phyloP scores from a whole-genome alignment of 495 filamentous ascomycete genomes.

The Neurospora tetraspora region DNA sequence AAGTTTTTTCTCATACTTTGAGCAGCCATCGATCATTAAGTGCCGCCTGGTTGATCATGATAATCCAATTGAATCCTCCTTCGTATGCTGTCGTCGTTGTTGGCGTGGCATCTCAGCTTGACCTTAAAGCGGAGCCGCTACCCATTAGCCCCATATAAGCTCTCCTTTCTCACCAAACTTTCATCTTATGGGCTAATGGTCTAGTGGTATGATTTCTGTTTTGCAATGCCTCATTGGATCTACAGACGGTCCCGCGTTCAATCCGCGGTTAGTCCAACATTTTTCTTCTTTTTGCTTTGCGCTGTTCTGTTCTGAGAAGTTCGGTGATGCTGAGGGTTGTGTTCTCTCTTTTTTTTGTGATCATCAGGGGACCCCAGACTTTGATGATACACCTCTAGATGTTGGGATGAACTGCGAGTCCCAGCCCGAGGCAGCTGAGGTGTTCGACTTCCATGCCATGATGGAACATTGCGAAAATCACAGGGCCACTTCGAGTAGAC shows the following conservation, averaged over 20 bases:
- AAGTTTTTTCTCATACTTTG: background rate
- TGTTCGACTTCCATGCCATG: too few relatives aligned
- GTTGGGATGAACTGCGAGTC: background rate
- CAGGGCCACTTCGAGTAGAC: too few relatives aligned
- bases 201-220: conserved; percentile 1
- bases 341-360: background rate
- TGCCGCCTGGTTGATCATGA: background rate
- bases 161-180: fast-evolving
- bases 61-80: background rate
- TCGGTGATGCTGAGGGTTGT: background rate
- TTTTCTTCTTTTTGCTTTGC: background rate
- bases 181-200: background rate
- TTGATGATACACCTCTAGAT: background rate
- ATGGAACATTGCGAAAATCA: too few relatives aligned
- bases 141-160: background rate
- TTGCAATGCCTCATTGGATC: background rate
- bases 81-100: background rate
- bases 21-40: background rate
- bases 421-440: too few relatives aligned
- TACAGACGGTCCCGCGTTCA: background rate
- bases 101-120: background rate
- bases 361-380: background rate
- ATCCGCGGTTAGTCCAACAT: background rate
- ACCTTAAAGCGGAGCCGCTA: background rate
- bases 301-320: background rate